A percentile compares a stretch with the other conserved stretches of the same genome.
Evolutionary conservation across 2,329 filamentous ascomycete species (phyloP).

Genomic region (Fusarium zealandicum): DNA sequence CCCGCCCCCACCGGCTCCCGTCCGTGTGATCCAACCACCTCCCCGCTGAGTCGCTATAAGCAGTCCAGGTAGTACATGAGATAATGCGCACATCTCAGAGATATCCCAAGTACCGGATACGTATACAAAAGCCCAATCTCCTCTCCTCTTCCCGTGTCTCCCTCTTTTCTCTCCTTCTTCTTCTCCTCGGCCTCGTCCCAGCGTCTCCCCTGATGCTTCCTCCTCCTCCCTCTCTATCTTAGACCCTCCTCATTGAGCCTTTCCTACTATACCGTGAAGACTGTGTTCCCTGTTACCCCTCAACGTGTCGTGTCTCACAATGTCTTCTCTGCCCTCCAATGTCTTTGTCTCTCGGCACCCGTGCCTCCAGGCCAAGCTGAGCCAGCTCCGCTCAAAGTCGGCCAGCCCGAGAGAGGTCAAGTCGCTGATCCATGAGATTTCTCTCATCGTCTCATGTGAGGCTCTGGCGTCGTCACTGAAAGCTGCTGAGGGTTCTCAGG

Average conservation of each 20-base stretch:
- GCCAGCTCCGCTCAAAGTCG: slow-evolving; percentile 79
- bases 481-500: slow-evolving; percentile 66
- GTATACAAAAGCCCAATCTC: slow-evolving; percentile 29
- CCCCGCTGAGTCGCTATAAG: slow-evolving; percentile 20
- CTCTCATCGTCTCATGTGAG: slow-evolving; percentile 82
- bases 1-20: slow-evolving; percentile 28
- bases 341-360: slow-evolving; percentile 86
- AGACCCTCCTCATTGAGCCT: not conserved
- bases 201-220: slow-evolving; percentile 34
- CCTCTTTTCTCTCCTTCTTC: slow-evolving; percentile 21
- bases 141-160: slow-evolving; percentile 9
- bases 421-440: slow-evolving; percentile 83
- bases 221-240: slow-evolving; percentile 19
- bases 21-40: slow-evolving; percentile 28
- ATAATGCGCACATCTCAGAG: slow-evolving; percentile 23
- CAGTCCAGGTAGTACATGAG: slow-evolving; percentile 27
- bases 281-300: not conserved
- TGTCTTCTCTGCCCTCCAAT: slow-evolving; percentile 60
- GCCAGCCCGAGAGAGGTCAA: slow-evolving; percentile 80
- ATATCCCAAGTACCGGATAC: slow-evolving; percentile 19
- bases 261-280: not conserved
- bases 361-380: slow-evolving; percentile 86
- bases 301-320: slow-evolving; percentile 24
- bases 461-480: slow-evolving; percentile 73
- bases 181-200: slow-evolving; percentile 40